Evolutionary conservation across 441 rosid genomes (phyloP), one percentile per base, ranked within the genome.

Genomic region (Capsella rubella): DNA sequence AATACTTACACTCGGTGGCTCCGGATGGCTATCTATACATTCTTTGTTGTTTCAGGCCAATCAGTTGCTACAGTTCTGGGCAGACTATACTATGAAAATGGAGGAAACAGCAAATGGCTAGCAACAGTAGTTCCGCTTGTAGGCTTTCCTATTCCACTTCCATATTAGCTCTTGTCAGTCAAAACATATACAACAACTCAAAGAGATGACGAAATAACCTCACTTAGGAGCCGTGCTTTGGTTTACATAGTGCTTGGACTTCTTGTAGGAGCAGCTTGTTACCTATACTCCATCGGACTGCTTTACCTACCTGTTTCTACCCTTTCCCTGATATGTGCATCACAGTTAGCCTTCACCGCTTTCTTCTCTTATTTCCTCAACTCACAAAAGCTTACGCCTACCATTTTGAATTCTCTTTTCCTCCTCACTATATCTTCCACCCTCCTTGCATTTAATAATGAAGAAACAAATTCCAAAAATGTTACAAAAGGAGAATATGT

Each of bases 311-410:
- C 92, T 0, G 85, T 87, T 29, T 87, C 92, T 35, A 87, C 90
- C 8, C 83, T 57, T 60, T 84, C 90, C 35, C 77, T 87, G 3
- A 78, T 87, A 35, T 73, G 79, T 56, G 84, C 84, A 42, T 82
- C 89, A 49, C 86, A 83, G 15, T 61, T 87, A 76, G 89, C 84
- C 49, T 87, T 87, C 72, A 87, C 80, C 32, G 85, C 89, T 16
- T 32, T 81, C 45, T 82, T 87, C 72, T 81, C 88, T 2, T 81
- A 74, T 74, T 85, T 85, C 81, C 55, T 85, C 27, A 84, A 84
- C 57, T 68, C 80, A 18, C 85, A 81, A 59, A 87, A 83, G 57
- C 73, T 87, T 63, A 87, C 91, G 54, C 79, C 86, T 55, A 69
- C 68, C 49, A 80, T 84, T 51, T 16, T 83, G 64, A 87, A 84